phyloP scores from a whole-genome alignment of 352 stramenopile species.

The Globisporangium sylvaticum region DNA sequence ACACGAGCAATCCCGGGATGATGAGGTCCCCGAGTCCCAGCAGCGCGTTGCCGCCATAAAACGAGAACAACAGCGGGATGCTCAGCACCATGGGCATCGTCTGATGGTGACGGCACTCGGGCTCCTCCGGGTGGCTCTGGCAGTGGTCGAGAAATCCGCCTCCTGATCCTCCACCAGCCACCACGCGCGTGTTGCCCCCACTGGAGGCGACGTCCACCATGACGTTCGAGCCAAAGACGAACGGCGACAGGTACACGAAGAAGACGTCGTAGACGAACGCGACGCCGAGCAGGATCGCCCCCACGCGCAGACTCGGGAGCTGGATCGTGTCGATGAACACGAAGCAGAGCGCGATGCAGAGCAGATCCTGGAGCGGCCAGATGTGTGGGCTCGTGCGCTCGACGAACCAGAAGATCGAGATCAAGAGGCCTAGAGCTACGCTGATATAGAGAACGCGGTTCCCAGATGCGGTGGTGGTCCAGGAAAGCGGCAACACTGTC shows the following conservation, averaged over 20 bases:
- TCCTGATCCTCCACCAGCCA: neutral
- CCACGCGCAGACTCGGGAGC: slow-evolving; percentile 90
- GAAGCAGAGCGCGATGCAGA: slow-evolving; percentile 91
- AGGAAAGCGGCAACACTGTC: neutral
- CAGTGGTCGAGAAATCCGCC: slow-evolving; percentile 28
- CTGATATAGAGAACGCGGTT: slow-evolving; percentile 12
- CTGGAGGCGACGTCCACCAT: slow-evolving; percentile 94
- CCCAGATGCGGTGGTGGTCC: neutral
- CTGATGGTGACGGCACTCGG: slow-evolving; percentile 58
- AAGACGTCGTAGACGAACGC: slow-evolving; percentile 96
- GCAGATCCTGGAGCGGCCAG: slow-evolving; percentile 91
- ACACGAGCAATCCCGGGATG: slow-evolving; percentile 92
- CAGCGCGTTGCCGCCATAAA: slow-evolving; percentile 88
- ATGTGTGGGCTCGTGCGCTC: slow-evolving; percentile 47
- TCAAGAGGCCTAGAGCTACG: slow-evolving; percentile 13
- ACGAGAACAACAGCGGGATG: slow-evolving; percentile 47
- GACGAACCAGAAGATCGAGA: slow-evolving; percentile 55
- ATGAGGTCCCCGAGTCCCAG: slow-evolving; percentile 96
- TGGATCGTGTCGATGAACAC: slow-evolving; percentile 91
- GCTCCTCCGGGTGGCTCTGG: slow-evolving; percentile 34
- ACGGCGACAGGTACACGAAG: slow-evolving; percentile 94
- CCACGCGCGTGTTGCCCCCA: slow-evolving; percentile 36
- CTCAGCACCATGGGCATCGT: slow-evolving; percentile 93
- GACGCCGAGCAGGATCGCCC: slow-evolving; percentile 82
- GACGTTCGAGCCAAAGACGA: slow-evolving; percentile 85